These are phyloP conservation scores for Mycena leptocephala DNA, from an alignment of 768 basidiomycete genomes.

Conservation along the genomic window DNA sequence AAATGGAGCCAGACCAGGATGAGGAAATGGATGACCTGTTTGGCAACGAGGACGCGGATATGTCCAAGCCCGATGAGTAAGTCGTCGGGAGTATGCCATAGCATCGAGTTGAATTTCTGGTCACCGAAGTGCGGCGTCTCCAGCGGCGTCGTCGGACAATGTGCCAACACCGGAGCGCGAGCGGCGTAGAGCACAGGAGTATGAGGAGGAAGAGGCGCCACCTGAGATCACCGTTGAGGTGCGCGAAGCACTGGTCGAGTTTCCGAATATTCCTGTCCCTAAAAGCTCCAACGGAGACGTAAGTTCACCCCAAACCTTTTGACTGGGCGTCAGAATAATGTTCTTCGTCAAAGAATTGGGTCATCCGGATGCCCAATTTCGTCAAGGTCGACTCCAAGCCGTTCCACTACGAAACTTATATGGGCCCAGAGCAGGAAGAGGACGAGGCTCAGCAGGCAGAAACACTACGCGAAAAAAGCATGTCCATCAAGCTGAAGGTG, in stretches of 20 bases:
- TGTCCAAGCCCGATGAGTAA: conserved; percentile 68
- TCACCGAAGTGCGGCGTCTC: conserved; percentile 55
- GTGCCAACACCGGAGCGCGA: conserved; percentile 75
- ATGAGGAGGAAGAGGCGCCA: conserved; percentile 84
- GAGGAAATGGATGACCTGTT: conserved; percentile 87
- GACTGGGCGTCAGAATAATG: conserved; percentile 4
- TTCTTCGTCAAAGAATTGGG: conserved; percentile 80
- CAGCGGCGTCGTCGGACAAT: conserved; percentile 74
- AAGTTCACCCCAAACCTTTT: conserved; percentile 45
- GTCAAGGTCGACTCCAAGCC: conserved; percentile 92
- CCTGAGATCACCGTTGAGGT: conserved; percentile 69
- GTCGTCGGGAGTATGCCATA: conserved; percentile 33
- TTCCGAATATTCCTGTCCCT: conserved; percentile 92
- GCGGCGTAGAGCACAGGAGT: conserved; percentile 83
- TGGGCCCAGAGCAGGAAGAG: conserved; percentile 87
- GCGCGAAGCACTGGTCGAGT: conserved; percentile 80
- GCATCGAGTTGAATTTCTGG: conserved; percentile 25
- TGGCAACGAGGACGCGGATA: conserved; percentile 77
- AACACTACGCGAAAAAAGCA: conserved; percentile 82
- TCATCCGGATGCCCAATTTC: conserved; percentile 94
- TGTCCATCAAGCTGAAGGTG: conserved; percentile 89
- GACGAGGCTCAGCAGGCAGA: conserved; percentile 72
- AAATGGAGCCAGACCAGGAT: conserved; percentile 55
- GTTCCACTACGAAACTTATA: conserved; percentile 90
- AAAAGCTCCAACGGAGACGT: conserved; percentile 88